Evolutionary conservation across 352 stramenopile genomes (phyloP).

Genomic region (Pythium brachiatum): DNA sequence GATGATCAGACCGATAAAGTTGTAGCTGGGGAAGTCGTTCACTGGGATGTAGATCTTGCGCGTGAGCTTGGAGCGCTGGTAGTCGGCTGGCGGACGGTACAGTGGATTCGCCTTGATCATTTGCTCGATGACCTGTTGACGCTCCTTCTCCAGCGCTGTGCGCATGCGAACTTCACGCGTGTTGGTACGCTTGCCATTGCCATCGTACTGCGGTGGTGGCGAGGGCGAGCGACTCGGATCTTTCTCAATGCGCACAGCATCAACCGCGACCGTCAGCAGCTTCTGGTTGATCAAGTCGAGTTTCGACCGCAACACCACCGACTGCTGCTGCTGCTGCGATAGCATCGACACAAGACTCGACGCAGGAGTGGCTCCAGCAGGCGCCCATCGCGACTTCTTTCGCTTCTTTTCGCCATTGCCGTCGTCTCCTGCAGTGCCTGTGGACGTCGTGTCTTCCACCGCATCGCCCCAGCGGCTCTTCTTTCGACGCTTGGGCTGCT

Average conservation of each 20-base stretch:
- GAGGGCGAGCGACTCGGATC: slow-evolving; percentile 91
- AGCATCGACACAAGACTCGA: slow-evolving; percentile 35
- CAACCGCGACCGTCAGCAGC: slow-evolving; percentile 72
- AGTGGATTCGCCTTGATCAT: slow-evolving; percentile 95
- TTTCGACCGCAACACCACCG: slow-evolving; percentile 62
- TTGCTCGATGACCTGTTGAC: slow-evolving; percentile 92
- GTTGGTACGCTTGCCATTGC: slow-evolving; percentile 95
- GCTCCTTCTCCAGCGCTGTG: slow-evolving; percentile 86
- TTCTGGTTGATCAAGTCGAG: slow-evolving; percentile 75
- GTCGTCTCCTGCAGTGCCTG: slow-evolving; percentile 13
- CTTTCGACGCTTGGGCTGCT: slow-evolving; percentile 58
- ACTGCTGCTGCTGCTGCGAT: slow-evolving; percentile 70
- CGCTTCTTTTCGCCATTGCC: slow-evolving; percentile 46
- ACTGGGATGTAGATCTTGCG: slow-evolving; percentile 98
- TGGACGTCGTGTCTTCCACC: slow-evolving; percentile 28
- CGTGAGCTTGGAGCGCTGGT: slow-evolving; percentile 91
- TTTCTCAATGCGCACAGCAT: slow-evolving; percentile 77
- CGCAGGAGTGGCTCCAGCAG: slow-evolving; percentile 37
- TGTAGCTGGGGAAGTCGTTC: slow-evolving; percentile 98
- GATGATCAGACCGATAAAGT: slow-evolving; percentile 99
- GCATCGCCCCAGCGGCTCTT: slow-evolving; percentile 88
- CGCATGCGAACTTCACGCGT: slow-evolving; percentile 95
- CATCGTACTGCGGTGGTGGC: slow-evolving; percentile 94
- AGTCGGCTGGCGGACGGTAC: slow-evolving; percentile 81
- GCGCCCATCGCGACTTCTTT: slow-evolving; percentile 84